A percentile compares a stretch with the other conserved stretches of the same genome.
These are phyloP conservation scores for Proliferodiscus dingleyae DNA, from an alignment of 2,329 filamentous ascomycete species.

Conservation along the genomic window DNA sequence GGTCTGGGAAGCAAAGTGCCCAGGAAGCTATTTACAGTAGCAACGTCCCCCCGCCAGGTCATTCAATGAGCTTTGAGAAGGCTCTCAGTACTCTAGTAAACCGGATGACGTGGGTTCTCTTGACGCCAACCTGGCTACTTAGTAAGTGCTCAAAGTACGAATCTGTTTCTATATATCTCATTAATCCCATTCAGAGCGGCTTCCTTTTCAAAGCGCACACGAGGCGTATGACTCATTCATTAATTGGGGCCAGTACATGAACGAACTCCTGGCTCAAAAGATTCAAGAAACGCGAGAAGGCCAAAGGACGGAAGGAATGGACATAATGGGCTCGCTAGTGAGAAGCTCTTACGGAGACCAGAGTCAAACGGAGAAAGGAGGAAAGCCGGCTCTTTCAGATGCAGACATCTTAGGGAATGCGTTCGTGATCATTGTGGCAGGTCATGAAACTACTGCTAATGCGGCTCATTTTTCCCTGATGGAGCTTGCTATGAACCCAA, in stretches of 20 bases:
- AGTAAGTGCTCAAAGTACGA: conserved; percentile 31
- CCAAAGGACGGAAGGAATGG: conserved; percentile 41
- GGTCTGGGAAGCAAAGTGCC: conserved; percentile 39
- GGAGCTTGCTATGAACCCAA: conserved; percentile 60
- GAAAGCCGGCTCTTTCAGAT: conserved; percentile 50
- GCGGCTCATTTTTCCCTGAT: conserved; percentile 67
- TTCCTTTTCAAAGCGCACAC: conserved; percentile 42
- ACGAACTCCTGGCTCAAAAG: conserved; percentile 51
- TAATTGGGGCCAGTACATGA: conserved; percentile 60
- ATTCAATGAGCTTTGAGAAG: conserved; percentile 51
- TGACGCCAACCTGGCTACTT: conserved; percentile 47
- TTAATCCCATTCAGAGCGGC: conserved; percentile 26
- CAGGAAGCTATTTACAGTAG: conserved; percentile 38
- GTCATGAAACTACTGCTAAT: conserved; percentile 78
- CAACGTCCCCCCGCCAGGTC: conserved; percentile 33
- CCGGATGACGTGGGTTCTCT: conserved; percentile 46
- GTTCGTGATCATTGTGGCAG: conserved; percentile 64
- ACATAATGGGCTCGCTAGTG: conserved; percentile 52
- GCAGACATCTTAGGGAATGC: conserved; percentile 70
- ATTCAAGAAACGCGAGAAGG: conserved; percentile 39
- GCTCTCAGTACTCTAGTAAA: conserved; percentile 49
- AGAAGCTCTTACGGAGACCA: conserved; percentile 38
- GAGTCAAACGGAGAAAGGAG: conserved; percentile 38
- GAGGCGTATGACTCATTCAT: conserved; percentile 41
- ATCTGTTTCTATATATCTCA: background rate